A percentile compares a stretch with the other conserved stretches of the same genome.
phyloP scores from a whole-genome alignment of 768 basidiomycete genomes.

The Leccinellum rugosiceps region DNA sequence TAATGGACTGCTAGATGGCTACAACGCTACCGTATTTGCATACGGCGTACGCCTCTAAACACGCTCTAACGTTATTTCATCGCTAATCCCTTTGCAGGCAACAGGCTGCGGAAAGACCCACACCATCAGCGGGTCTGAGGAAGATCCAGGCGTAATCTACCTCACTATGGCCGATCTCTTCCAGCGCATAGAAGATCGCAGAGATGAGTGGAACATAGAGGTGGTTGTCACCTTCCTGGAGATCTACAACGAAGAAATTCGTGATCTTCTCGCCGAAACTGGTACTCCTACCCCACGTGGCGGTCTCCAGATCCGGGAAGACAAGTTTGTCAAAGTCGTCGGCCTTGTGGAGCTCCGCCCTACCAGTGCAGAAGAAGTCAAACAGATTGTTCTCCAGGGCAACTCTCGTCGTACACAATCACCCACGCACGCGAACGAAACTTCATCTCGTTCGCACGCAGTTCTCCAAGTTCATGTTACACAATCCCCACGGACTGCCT shows the following conservation, averaged over 20 bases:
- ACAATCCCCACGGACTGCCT: slow-evolving; percentile 81
- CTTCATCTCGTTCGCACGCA: slow-evolving; percentile 95
- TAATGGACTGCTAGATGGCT: slow-evolving; percentile 85
- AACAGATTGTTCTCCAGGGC: slow-evolving; percentile 86
- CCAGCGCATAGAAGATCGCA: slow-evolving; percentile 83
- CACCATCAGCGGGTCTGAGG: slow-evolving; percentile 91
- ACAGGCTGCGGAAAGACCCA: slow-evolving; percentile 99
- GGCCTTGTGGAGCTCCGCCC: slow-evolving; percentile 83
- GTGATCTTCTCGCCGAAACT: slow-evolving; percentile 84
- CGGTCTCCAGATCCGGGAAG: slow-evolving; percentile 91
- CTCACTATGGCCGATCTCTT: slow-evolving; percentile 97
- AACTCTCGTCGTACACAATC: slow-evolving; percentile 89
- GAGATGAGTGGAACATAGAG: slow-evolving; percentile 80
- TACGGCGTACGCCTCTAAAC: slow-evolving; percentile 74
- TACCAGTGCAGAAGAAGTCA: slow-evolving; percentile 85
- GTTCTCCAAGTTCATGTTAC: slow-evolving; percentile 94
- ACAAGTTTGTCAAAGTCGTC: slow-evolving; percentile 87
- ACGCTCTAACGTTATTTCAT: slow-evolving; percentile 1
- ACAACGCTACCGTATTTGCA: slow-evolving; percentile 96
- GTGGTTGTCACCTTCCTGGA: slow-evolving; percentile 95
- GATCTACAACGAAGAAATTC: slow-evolving; percentile 99
- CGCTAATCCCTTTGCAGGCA: slow-evolving; percentile 53
- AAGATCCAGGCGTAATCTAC: slow-evolving; percentile 92
- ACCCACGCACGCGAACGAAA: slow-evolving; percentile 94
- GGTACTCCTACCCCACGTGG: slow-evolving; percentile 64